phyloP scores from a whole-genome alignment of 2,329 filamentous ascomycete genomes.

The Curvularia spicifera region DNA sequence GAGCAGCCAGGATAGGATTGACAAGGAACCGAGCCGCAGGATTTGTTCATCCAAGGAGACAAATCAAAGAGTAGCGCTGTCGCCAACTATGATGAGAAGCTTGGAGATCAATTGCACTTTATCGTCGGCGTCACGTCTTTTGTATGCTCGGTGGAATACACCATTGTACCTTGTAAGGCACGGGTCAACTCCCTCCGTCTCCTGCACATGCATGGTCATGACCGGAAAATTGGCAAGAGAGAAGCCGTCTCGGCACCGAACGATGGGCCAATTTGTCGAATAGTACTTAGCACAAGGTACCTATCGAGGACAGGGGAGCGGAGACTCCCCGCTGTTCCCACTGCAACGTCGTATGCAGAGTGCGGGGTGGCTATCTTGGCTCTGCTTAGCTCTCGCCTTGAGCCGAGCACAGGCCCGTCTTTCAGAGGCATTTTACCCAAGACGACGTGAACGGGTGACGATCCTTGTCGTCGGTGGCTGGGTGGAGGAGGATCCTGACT shows the following conservation, averaged over 20 bases:
- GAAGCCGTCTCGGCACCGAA: conserved; percentile 16
- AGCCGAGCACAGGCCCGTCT: neutral
- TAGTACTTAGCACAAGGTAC: conserved; percentile 5
- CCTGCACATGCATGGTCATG: conserved; percentile 8
- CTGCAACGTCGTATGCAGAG: conserved; percentile 16
- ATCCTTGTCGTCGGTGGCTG: conserved; percentile 1
- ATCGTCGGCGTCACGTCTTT: conserved; percentile 3
- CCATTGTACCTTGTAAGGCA: neutral
- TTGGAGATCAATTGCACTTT: neutral
- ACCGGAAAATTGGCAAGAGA: conserved; percentile 14
- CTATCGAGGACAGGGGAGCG: conserved; percentile 15
- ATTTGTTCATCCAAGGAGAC: conserved; percentile 13
- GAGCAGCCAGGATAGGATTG: neutral
- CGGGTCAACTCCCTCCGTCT: conserved; percentile 14
- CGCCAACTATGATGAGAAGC: neutral
- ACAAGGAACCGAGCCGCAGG: neutral
- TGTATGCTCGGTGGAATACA: conserved; percentile 7
- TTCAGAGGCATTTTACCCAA: conserved; percentile 4
- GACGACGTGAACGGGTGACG: conserved; percentile 2
- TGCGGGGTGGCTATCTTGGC: conserved; percentile 35
- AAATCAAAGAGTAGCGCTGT: neutral
- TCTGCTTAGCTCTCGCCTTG: conserved; percentile 16
- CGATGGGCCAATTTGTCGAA: conserved; percentile 12
- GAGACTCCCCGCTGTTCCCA: conserved; percentile 22
- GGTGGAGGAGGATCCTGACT: neutral